Base-by-base conservation (phyloP, 129 eudicot species). In the Erigeron canadensis region DNA sequence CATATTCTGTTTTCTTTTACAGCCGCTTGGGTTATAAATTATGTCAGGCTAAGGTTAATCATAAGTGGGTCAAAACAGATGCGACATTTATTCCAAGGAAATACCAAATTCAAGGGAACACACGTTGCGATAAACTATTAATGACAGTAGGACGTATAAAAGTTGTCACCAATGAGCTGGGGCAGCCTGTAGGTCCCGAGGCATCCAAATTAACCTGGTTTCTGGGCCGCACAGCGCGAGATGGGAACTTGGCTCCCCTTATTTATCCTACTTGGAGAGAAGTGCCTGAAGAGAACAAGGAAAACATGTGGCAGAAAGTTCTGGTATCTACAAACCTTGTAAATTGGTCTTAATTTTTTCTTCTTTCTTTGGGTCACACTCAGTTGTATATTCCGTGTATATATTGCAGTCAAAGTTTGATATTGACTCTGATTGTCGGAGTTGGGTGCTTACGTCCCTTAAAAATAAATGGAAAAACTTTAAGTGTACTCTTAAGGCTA, bases 231-330 rank as follows among this genome's bases (percentile, higher is more conserved):
- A 64, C 76, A 45, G 87, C 87, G 59, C 87, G 85, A 7, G 82
- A 85, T 77, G 87, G 87, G 62, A 65, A 79, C 45, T 34, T 70
- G 71, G 76, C 82, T 39, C 90, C 90, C 23, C 84, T 85, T 62
- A 85, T 74, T 59, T 82, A 74, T 77, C 45, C 61, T 22, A 75
- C 74, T 56, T 85, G 90, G 90, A 73, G 73, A 16, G 66, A 75
- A 58, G 45, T 85, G 79, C 87, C 90, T 1, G 58, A 76, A 40
- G 87, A 75, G 43, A 76, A 72, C 62, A 85, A 85, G 73, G 87
- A 85, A 58, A 73, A 69, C 16, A 76, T 79, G 87, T 85, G 87
- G 87, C 79, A 85, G 81, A 68, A 76, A 82, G 87, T 85, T 55
- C 78, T 79, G 86, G 89, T 85, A 82, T 69, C 13, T 16, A 63